A percentile compares a stretch with the other conserved stretches of the same genome.
These are phyloP conservation scores for Brassica balearica DNA, from an alignment of 441 rosid genomes.

Conservation along the genomic window DNA sequence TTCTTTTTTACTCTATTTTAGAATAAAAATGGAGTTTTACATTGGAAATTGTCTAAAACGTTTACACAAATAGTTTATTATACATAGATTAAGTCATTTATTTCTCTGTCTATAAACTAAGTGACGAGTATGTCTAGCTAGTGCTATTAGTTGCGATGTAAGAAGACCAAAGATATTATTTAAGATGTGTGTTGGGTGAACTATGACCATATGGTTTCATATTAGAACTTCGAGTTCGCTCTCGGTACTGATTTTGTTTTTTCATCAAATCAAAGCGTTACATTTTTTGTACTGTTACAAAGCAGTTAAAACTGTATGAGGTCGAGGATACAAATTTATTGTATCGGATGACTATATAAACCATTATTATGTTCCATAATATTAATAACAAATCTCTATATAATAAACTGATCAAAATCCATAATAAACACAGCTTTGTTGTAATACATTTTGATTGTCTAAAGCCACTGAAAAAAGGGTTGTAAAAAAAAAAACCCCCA, in stretches of 20 bases:
- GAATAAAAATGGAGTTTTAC: too few relatives aligned
- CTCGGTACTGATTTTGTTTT: not conserved
- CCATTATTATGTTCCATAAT: not conserved
- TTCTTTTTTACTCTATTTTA: too few relatives aligned
- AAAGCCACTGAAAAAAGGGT: not conserved
- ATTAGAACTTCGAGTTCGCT: not conserved
- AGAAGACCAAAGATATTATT: too few relatives aligned
- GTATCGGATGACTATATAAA: not conserved
- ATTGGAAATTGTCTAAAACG: too few relatives aligned
- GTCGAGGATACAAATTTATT: not conserved
- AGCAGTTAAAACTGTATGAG: not conserved
- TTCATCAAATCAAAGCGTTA: not conserved
- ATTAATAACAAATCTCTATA: not conserved
- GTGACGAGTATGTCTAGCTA: too few relatives aligned
- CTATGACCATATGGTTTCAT: not conserved
- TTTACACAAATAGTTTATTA: too few relatives aligned
- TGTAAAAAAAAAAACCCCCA: too few relatives aligned
- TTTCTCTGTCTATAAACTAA: too few relatives aligned
- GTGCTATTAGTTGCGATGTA: too few relatives aligned
- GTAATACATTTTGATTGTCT: not conserved
- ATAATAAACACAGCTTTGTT: not conserved
- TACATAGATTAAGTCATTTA: too few relatives aligned
- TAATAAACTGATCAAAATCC: not conserved
- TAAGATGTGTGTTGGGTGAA: constrained; percentile 2
- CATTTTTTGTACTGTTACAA: not conserved